Conservation (phyloP, 257 asterid genomes). For the Asclepias syriaca region DNA sequence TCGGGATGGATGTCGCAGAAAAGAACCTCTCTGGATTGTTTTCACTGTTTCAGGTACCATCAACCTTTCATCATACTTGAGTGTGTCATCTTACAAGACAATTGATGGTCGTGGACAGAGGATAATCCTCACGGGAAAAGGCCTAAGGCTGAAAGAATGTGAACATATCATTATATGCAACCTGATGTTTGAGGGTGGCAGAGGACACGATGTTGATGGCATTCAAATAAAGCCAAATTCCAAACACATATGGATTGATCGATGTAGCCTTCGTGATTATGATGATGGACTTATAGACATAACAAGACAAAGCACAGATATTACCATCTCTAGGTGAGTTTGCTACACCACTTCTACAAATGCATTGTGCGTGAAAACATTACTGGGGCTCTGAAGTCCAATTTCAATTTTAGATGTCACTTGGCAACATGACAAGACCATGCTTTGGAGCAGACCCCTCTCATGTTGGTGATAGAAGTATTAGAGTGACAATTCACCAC, state of each 20-base stretch:
- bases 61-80: constrained; percentile 59
- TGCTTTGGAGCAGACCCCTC: constrained; percentile 92
- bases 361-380: background rate
- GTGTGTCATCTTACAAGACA: constrained; percentile 72
- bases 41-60: constrained; percentile 83
- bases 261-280: constrained; percentile 84
- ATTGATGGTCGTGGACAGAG: constrained; percentile 92
- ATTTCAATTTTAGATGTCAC: constrained; percentile 50
- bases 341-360: background rate
- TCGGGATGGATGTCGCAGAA: constrained; percentile 72
- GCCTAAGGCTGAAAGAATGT: constrained; percentile 74
- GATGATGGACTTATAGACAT: constrained; percentile 86
- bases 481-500: constrained; percentile 89
- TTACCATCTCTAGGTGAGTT: constrained; percentile 75
- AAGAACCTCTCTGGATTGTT: constrained; percentile 81
- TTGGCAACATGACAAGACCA: constrained; percentile 82
- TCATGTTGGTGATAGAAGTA: constrained; percentile 73
- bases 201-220: constrained; percentile 90
- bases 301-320: constrained; percentile 86
- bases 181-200: constrained; percentile 77
- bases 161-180: constrained; percentile 83
- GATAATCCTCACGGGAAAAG: constrained; percentile 77
- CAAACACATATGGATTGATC: constrained; percentile 88
- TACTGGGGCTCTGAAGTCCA: constrained; percentile 16
- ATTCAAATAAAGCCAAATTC: constrained; percentile 92